These are phyloP conservation scores for Luffa aegyptiaca DNA, from an alignment of 306 rosid species.

Conservation along the genomic window DNA sequence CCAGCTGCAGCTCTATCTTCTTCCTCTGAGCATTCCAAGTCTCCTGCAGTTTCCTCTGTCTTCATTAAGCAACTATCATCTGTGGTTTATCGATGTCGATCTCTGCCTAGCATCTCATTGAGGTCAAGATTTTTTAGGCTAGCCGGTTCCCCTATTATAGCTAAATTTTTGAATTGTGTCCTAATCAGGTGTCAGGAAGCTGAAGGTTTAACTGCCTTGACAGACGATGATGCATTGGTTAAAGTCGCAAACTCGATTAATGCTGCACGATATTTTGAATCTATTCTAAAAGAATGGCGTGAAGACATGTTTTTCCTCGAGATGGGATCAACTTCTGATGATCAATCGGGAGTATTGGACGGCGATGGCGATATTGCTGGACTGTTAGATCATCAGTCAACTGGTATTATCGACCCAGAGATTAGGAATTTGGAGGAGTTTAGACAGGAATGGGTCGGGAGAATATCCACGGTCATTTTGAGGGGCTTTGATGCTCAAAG, in stretches of 20 bases:
- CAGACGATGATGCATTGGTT: slow-evolving; percentile 63
- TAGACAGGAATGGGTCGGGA: slow-evolving; percentile 68
- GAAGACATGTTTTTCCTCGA: slow-evolving; percentile 81
- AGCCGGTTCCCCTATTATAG: slow-evolving; percentile 50
- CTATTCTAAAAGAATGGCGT: slow-evolving; percentile 72
- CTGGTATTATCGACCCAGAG: slow-evolving; percentile 52
- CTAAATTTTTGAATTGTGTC: slow-evolving; percentile 41
- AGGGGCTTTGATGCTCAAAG: slow-evolving; percentile 76
- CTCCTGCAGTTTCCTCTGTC: slow-evolving; percentile 57
- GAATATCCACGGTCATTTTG: slow-evolving; percentile 55
- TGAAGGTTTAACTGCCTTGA: slow-evolving; percentile 85
- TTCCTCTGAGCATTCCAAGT: slow-evolving; percentile 52
- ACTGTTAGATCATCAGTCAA: slow-evolving; percentile 24
- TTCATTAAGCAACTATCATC: slow-evolving; percentile 53
- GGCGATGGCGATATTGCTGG: slow-evolving; percentile 17
- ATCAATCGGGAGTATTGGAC: slow-evolving; percentile 19
- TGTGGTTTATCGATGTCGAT: slow-evolving; percentile 60
- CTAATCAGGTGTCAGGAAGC: slow-evolving; percentile 92
- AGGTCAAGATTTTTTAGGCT: slow-evolving; percentile 74
- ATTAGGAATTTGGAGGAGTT: slow-evolving; percentile 56
- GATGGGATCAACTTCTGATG: slow-evolving; percentile 34
- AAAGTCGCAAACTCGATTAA: slow-evolving; percentile 77
- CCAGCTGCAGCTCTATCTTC: slow-evolving; percentile 40
- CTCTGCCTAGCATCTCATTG: slow-evolving; percentile 46
- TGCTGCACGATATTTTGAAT: slow-evolving; percentile 66